phyloP scores from a whole-genome alignment of 257 asterid genomes.

The Capsicum pubescens region DNA sequence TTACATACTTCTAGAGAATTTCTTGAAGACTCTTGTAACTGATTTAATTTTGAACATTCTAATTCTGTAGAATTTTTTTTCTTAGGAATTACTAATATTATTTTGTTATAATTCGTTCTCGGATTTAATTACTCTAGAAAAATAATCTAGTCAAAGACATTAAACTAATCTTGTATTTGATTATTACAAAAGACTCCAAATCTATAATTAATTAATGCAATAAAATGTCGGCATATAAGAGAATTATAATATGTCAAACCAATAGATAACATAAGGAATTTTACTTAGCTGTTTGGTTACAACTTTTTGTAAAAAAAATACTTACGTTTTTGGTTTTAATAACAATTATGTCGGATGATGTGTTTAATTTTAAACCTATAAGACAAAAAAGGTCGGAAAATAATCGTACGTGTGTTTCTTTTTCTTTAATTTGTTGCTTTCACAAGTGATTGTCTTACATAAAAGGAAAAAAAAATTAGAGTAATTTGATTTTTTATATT shows the following conservation, averaged over 20 bases:
- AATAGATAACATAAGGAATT: conserved; percentile 27
- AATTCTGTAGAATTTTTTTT: too few species aligned
- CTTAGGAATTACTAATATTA: too few species aligned
- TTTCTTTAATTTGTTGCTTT: background rate
- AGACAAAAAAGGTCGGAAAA: conserved; percentile 22
- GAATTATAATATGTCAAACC: background rate
- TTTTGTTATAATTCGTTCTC: too few species aligned
- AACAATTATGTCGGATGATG: conserved; percentile 18
- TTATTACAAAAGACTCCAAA: background rate
- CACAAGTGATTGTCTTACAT: background rate
- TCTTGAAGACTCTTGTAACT: too few species aligned
- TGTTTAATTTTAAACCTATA: conserved; percentile 4
- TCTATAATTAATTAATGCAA: background rate
- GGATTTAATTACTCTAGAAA: too few species aligned
- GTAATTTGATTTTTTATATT: background rate
- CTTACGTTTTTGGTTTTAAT: background rate
- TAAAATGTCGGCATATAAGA: conserved; percentile 18
- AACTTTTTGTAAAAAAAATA: background rate
- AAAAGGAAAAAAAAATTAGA: background rate
- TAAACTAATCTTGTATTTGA: background rate
- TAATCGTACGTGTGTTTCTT: conserved; percentile 17
- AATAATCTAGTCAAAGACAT: background rate
- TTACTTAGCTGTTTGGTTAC: conserved; percentile 23
- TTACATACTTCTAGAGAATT: too few species aligned
- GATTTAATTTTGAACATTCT: too few species aligned